Percentiles rank a stretch among this genome's conserved stretches.
Evolutionary conservation across 805 yeast genomes (phyloP).

Genomic region (Kluyveromyces wickerhamii): DNA sequence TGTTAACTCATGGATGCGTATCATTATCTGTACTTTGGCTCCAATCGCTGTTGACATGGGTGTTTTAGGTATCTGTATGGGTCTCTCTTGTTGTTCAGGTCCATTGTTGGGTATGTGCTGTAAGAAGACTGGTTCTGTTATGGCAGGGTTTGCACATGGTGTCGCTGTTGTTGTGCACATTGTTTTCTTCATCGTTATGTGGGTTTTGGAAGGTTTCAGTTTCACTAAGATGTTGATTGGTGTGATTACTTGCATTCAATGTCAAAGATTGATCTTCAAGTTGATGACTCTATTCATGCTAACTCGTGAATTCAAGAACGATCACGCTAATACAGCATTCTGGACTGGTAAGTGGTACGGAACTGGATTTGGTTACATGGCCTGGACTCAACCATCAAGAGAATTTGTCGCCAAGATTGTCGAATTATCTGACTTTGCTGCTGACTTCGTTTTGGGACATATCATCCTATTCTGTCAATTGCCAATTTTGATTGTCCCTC

Average conservation of each 20-base stretch:
- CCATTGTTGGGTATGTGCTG: conserved; percentile 92
- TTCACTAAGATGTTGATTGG: conserved; percentile 86
- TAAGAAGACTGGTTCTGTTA: conserved; percentile 91
- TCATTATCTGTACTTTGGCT: conserved; percentile 73
- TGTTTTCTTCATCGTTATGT: conserved; percentile 86
- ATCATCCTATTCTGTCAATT: conserved; percentile 77
- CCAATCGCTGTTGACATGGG: conserved; percentile 91
- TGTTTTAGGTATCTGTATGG: conserved; percentile 66
- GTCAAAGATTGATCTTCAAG: conserved; percentile 85
- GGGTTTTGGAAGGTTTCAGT: conserved; percentile 92
- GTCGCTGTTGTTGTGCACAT: conserved; percentile 83
- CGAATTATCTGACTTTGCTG: conserved; percentile 92
- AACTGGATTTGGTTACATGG: conserved; percentile 85
- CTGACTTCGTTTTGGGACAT: conserved; percentile 94
- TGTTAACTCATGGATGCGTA: conserved; percentile 66
- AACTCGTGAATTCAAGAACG: conserved; percentile 95
- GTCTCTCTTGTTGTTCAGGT: conserved; percentile 93
- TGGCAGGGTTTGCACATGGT: conserved; percentile 95
- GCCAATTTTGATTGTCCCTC: conserved; percentile 80
- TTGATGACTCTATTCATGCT: conserved; percentile 66
- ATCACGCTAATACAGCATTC: conserved; percentile 94
- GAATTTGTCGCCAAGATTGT: conserved; percentile 91
- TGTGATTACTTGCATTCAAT: conserved; percentile 70
- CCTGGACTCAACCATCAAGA: conserved; percentile 92
- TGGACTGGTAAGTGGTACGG: conserved; percentile 99